A percentile compares a stretch with the other conserved stretches of the same genome.
Conservation (phyloP, 1,139 yeast species). For the Tardiomyces digboiensis region DNA sequence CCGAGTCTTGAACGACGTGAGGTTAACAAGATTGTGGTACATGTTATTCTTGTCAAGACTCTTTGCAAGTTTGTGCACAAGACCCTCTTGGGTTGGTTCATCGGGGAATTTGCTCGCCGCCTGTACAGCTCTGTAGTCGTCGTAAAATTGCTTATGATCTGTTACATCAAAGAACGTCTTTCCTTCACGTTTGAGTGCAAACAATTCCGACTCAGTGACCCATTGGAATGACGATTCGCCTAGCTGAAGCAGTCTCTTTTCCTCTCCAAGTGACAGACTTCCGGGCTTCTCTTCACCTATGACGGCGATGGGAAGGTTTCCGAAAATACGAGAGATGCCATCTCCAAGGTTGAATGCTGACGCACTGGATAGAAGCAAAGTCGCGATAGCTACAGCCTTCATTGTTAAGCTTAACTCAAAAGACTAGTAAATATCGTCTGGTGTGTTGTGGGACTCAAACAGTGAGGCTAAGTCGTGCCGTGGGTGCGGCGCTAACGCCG, state of each 20-base stretch:
- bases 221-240: slow-evolving; percentile 28
- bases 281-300: no score
- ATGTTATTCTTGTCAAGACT: slow-evolving; percentile 39
- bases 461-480: no score
- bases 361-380: no score
- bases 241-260: slow-evolving; percentile 23
- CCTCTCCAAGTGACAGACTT: slow-evolving; percentile 5
- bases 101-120: slow-evolving; percentile 52
- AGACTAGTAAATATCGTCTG: no score
- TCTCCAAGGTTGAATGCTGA: no score
- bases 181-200: slow-evolving; percentile 43
- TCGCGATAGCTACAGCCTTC: no score
- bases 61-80: slow-evolving; percentile 34
- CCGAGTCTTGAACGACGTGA: slow-evolving; percentile 70
- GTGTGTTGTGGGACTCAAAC: no score
- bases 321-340: no score
- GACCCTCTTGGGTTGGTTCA: slow-evolving; percentile 30
- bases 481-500: no score
- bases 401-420: no score
- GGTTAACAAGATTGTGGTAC: slow-evolving; percentile 45
- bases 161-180: slow-evolving; percentile 67
- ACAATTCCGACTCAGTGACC: slow-evolving; percentile 49
- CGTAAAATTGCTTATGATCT: slow-evolving; percentile 26
- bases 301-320: no score
- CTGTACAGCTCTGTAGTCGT: slow-evolving; percentile 26